Base-by-base conservation (phyloP, 108 stramenopile genomes). In the Cylindrotheca fusiformis region DNA sequence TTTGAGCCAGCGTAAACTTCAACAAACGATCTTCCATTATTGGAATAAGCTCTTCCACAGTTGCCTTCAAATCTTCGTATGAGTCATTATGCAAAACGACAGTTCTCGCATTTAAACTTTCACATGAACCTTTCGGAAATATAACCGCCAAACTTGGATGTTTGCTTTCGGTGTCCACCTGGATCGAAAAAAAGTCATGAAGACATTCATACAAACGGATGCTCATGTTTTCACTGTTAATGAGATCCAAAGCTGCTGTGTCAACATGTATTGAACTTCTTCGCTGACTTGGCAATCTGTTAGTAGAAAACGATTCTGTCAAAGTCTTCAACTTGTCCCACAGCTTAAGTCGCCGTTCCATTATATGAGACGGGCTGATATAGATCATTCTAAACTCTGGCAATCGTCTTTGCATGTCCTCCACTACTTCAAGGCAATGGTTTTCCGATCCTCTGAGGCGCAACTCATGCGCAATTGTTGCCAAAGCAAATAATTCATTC, bases 1-100 rank as follows among this genome's bases (percentile, higher is more conserved):
- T 67, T 72, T 91, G 90, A 8, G 76, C 86, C 32, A 87, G 48
- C 4, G 90, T 91, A 48, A 87, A 68, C 62, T 91, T 91, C 83
- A 87, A 88, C 19, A 81, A 32, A 19, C 72, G 77, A 3, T 71
- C 55, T 3, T 70, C 55, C 48, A 77, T 71, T 41, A 88, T 71
- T 44, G 49, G 33, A 2, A 45, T 59, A 21, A 63, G 52, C 0
- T 75, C 69, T 18, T 80, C 51, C 1, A 69, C 75, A 32, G 83
- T 72, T 8, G 63, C 32, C 27, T 77, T 58, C 20, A 90, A 64
- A 52, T 63, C 69, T 22, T 72, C 69, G 23, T 78, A 82, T 27
- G 78, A 80, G 58, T 76, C 19, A 31, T 36, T 36, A 30, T 20
- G 24, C 20, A 49, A n/a, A 46, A 25, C 44, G 33, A 63, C 48